These are phyloP conservation scores for Suhomyces canberraensis DNA, from an alignment of 805 yeast genomes.

Conservation along the genomic window DNA sequence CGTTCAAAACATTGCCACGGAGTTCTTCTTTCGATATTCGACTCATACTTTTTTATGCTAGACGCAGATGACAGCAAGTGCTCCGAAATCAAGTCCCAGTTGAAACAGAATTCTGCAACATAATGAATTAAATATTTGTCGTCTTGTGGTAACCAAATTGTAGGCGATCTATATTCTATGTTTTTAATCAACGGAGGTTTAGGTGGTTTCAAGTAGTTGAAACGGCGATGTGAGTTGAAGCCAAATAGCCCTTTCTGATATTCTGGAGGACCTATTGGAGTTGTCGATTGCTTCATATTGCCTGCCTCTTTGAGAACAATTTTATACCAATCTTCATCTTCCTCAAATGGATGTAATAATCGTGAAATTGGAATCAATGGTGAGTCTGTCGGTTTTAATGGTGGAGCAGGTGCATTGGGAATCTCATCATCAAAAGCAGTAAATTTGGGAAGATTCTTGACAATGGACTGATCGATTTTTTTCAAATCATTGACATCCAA, in stretches of 20 bases:
- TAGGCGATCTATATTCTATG: slow-evolving; percentile 80
- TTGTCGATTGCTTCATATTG: slow-evolving; percentile 2
- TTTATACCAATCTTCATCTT: slow-evolving; percentile 61
- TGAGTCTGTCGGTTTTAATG: slow-evolving; percentile 25
- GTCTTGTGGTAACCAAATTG: slow-evolving; percentile 95
- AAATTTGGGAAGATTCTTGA: slow-evolving; percentile 47
- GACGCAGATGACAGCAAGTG: slow-evolving; percentile 67
- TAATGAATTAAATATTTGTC: slow-evolving; percentile 76
- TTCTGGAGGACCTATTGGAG: slow-evolving; percentile 31
- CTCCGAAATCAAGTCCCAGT: slow-evolving; percentile 90
- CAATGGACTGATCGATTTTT: slow-evolving; percentile 45
- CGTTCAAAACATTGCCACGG: slow-evolving; percentile 99
- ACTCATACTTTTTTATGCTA: slow-evolving; percentile 57
- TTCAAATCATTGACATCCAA: slow-evolving; percentile 41
- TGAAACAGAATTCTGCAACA: slow-evolving; percentile 82
- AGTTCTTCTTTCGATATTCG: slow-evolving; percentile 91
- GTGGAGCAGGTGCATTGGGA: slow-evolving; percentile 15
- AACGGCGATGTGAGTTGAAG: slow-evolving; percentile 47
- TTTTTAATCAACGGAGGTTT: slow-evolving; percentile 83
- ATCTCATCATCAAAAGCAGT: slow-evolving; percentile 43
- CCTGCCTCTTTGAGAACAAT: slow-evolving; percentile 44
- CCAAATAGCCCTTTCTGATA: slow-evolving; percentile 61
- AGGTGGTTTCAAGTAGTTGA: slow-evolving; percentile 77
- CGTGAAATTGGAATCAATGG: slow-evolving; percentile 60
- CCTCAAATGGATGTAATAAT: slow-evolving; percentile 60